These are phyloP conservation scores for Oryza meridionalis DNA, from an alignment of 176 grass and related monocot genomes.

Conservation along the genomic window DNA sequence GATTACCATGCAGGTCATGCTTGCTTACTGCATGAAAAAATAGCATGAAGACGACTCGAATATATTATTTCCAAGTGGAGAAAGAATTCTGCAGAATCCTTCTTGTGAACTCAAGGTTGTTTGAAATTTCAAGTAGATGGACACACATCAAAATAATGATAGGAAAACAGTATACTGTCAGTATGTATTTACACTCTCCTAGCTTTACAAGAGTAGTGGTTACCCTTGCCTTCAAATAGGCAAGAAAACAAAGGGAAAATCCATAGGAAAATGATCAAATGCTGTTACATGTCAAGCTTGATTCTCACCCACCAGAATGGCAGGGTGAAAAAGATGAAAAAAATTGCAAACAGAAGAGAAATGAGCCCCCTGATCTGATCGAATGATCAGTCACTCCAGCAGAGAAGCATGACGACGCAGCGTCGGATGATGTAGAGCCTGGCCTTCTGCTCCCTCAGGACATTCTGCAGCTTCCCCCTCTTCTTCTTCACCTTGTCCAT, in stretches of 20 bases:
- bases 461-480: constrained; percentile 48
- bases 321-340: constrained; percentile 31
- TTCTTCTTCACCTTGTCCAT: constrained; percentile 59
- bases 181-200: constrained; percentile 46
- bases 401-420: constrained; percentile 73
- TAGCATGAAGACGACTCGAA: not conserved
- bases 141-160: not conserved
- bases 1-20: not conserved
- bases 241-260: constrained; percentile 45
- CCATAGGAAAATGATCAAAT: constrained; percentile 9
- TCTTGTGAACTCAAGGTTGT: not conserved
- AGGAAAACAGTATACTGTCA: constrained; percentile 16
- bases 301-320: constrained; percentile 25
- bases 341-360: not conserved
- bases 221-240: constrained; percentile 45
- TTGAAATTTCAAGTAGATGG: not conserved
- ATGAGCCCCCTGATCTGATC: constrained; percentile 2
- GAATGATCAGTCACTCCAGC: constrained; percentile 56
- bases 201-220: constrained; percentile 37
- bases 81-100: not conserved
- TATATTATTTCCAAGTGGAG: not conserved
- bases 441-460: constrained; percentile 69
- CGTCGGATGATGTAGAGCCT: constrained; percentile 73
- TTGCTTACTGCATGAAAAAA: constrained; percentile 31
- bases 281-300: not conserved